Base-by-base conservation (phyloP, 2,329 filamentous ascomycete species). In the Bisporella sp. region DNA sequence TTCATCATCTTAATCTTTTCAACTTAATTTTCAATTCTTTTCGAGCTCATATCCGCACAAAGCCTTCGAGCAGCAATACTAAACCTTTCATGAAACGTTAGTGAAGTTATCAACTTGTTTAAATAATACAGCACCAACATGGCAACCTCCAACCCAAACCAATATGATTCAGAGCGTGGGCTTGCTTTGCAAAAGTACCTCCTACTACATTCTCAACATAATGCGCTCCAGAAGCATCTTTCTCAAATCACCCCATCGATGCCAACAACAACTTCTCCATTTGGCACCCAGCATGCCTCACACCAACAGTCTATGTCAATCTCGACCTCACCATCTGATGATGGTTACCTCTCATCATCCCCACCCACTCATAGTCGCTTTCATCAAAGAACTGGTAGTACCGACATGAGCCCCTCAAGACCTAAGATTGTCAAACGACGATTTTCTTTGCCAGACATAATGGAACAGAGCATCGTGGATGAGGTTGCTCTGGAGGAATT, bases 181-280 rank as follows among this genome's bases (percentile, higher is more conserved):
- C 64, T 66, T 39, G 59, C 62, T 49, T 61, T 67, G 6, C 65
- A 67, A 47, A 66, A 63, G 57, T 67, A 67, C 46, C 59, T 66
- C 4, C 56, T 66, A 8, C 61, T 67, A 4, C 62, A 66, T 54
- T 62, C 61, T 3, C 64, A 67, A 50, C 65, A 66, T 39, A 59
- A 58, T 41, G 53, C 62, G 13, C 53, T 71, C 39, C 63, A 66
- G 45, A 63, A 64, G 46, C 59, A 64, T 13, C 59, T 69, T 39
- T 49, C 53, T 21, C 51, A 58, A 28, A 59, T 64, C 46, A 49
- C 55, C 30, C 29, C 57, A 12, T 51, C 55, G 3, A 37, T 47
- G 28, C 48, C 51, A 7, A 44, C 40, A 28, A 21, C 45, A 11
- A 11, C 47, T n/a, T 49, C 53, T 29, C 7, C 30, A 6, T 39